Evolutionary conservation across 257 asterid genomes (phyloP).

Genomic region (Nemophila menziesii): DNA sequence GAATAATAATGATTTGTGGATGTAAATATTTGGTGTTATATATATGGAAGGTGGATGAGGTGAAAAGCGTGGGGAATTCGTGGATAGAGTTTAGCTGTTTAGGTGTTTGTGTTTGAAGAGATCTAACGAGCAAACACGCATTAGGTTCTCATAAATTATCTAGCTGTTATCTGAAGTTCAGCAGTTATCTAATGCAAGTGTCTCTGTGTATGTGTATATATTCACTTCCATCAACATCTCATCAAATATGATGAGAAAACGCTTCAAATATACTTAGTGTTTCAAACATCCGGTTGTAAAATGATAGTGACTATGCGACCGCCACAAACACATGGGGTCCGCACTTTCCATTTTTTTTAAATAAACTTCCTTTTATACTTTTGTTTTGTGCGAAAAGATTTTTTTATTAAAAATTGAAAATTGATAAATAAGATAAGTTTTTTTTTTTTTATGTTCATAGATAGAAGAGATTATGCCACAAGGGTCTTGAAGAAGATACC

Average conservation of each 20-base stretch:
- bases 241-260: not conserved
- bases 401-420: too few relatives aligned
- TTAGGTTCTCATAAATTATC: not conserved
- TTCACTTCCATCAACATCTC: not conserved
- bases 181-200: not conserved
- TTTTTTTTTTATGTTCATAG: too few relatives aligned
- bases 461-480: too few relatives aligned
- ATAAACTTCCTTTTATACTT: too few relatives aligned
- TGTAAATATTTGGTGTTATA: not conserved
- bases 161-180: not conserved
- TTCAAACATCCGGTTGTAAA: too few relatives aligned
- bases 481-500: too few relatives aligned
- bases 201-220: not conserved
- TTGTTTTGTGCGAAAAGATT: too few relatives aligned
- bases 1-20: not conserved
- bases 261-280: too few relatives aligned
- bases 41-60: not conserved
- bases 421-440: too few relatives aligned
- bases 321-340: too few relatives aligned
- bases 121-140: not conserved
- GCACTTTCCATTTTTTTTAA: too few relatives aligned
- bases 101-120: slow-evolving; percentile 5
- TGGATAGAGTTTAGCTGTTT: slow-evolving; percentile 26
- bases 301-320: too few relatives aligned
- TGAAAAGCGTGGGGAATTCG: slow-evolving; percentile 44